Percentiles rank a stretch among this genome's conserved stretches.
These are phyloP conservation scores for Dioscorea zingiberensis DNA, from an alignment of 106 monocot species.

Conservation along the genomic window DNA sequence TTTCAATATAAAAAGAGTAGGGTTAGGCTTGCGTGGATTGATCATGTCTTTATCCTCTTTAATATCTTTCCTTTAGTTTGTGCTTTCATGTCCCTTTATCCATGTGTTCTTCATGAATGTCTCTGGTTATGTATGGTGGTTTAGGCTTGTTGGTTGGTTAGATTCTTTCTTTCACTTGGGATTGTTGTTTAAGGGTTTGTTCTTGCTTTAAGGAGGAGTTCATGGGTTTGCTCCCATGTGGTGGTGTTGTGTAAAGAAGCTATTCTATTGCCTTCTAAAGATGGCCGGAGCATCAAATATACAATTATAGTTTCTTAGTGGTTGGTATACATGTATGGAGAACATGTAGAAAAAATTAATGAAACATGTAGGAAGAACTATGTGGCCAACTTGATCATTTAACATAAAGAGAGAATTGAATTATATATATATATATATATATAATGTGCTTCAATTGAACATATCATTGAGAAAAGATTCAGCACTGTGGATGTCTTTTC, in stretches of 20 bases:
- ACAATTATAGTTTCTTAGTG: no score
- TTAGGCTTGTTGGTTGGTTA: slow-evolving; percentile 6
- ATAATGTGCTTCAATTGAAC: no score
- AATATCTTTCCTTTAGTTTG: not conserved
- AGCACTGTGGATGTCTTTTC: no score
- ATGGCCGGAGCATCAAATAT: no score
- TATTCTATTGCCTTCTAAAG: not conserved
- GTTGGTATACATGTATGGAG: no score
- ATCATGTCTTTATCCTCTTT: not conserved
- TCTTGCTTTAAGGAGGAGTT: slow-evolving; percentile 16
- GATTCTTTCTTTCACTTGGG: not conserved
- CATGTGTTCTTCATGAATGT: not conserved
- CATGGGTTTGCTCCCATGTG: slow-evolving; percentile 35
- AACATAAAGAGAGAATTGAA: no score
- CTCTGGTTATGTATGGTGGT: slow-evolving; percentile 2
- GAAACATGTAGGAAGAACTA: no score
- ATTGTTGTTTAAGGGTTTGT: slow-evolving; percentile 6
- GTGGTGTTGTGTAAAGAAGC: slow-evolving; percentile 32
- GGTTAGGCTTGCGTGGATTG: slow-evolving; percentile 23
- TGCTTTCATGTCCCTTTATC: not conserved
- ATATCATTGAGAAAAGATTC: no score
- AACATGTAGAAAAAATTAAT: no score
- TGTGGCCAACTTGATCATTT: no score
- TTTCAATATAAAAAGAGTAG: not conserved
- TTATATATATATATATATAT: no score